phyloP scores from a whole-genome alignment of 306 rosid species.

The Sophora flavescens region DNA sequence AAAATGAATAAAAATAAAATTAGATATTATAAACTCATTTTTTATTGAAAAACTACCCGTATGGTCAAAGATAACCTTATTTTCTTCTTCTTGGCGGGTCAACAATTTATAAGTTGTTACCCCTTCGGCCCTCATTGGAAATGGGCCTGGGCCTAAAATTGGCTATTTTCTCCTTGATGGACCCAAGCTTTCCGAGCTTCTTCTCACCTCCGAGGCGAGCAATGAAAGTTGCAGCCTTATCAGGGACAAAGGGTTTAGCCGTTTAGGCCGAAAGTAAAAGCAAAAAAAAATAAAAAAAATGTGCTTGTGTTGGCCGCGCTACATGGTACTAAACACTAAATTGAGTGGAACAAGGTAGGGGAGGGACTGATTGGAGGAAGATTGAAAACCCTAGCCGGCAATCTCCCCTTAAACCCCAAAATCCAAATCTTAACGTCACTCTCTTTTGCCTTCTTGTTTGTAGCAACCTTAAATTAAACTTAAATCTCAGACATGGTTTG shows the following conservation, averaged over 20 bases:
- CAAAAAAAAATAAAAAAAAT: neutral
- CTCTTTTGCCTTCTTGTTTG: too few species aligned
- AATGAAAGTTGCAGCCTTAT: slow-evolving; percentile 26
- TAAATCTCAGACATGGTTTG: slow-evolving; percentile 69
- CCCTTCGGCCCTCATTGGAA: too few species aligned
- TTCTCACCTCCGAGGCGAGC: slow-evolving; percentile 9
- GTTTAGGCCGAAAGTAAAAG: neutral
- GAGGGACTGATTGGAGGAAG: too few species aligned
- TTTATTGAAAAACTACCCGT: too few species aligned
- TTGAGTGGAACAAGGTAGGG: neutral
- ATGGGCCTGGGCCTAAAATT: slow-evolving; percentile 22
- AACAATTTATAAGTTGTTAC: too few species aligned
- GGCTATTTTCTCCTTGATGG: slow-evolving; percentile 22
- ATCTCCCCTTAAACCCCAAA: neutral
- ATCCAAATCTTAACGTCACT: slow-evolving; percentile 18
- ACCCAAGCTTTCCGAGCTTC: slow-evolving; percentile 35
- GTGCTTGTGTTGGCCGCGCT: neutral
- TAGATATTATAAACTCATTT: too few species aligned
- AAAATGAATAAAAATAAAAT: too few species aligned
- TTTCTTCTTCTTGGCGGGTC: too few species aligned
- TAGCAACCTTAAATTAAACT: neutral
- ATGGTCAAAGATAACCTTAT: too few species aligned
- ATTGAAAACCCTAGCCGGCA: slow-evolving; percentile 47
- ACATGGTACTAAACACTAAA: slow-evolving; percentile 17
- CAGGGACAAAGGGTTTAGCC: too few species aligned